phyloP scores from a whole-genome alignment of 2,329 filamentous ascomycete species.

The Pseudogymnoascus sp. region DNA sequence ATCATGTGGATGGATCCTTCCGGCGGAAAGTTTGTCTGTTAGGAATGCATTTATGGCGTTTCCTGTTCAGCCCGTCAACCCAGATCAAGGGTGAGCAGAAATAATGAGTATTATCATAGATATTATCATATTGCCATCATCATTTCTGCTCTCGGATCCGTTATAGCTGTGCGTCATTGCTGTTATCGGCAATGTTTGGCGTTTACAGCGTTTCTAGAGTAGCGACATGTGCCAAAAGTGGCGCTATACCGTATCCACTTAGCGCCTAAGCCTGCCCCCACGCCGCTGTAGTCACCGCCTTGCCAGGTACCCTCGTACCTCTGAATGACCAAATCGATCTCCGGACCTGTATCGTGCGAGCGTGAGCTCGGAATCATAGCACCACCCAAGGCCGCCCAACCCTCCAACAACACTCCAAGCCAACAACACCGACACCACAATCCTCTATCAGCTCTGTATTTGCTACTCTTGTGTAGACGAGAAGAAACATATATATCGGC shows the following conservation, averaged over 20 bases:
- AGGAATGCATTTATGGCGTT: too few relatives aligned
- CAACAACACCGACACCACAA: neutral
- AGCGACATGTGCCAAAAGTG: neutral
- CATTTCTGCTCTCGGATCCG: neutral
- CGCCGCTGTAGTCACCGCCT: neutral
- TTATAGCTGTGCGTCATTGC: neutral
- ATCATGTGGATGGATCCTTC: neutral
- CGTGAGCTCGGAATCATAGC: constrained; percentile 1
- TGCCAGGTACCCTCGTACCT: constrained; percentile 1
- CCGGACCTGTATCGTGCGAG: neutral
- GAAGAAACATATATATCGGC: neutral
- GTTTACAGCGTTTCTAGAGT: neutral
- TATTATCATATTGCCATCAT: neutral
- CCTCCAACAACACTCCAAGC: neutral
- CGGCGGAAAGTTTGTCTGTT: too few relatives aligned
- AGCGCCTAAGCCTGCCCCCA: neutral
- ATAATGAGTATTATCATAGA: neutral
- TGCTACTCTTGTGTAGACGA: neutral
- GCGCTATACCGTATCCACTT: neutral
- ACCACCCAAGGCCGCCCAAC: constrained; percentile 3
- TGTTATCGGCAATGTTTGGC: neutral
- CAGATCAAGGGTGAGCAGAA: too few relatives aligned
- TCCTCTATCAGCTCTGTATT: neutral
- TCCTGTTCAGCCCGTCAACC: too few relatives aligned
- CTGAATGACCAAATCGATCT: constrained; percentile 6